Conservation (phyloP, 805 yeast species). For the Saturnispora quitensis region DNA sequence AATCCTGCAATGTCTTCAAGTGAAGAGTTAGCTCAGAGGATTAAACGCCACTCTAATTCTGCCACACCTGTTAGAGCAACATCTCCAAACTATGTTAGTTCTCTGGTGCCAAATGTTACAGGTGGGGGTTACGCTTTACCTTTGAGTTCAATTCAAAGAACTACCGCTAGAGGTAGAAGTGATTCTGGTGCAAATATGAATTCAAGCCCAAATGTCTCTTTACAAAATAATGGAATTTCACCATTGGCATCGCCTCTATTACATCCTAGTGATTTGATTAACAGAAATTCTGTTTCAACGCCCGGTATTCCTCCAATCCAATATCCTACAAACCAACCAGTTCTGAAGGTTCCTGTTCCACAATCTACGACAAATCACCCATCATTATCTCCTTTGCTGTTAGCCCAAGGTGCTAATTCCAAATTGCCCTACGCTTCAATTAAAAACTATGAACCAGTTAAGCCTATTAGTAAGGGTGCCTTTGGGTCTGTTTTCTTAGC, state of each 20-base stretch:
- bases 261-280: background rate
- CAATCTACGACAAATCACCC: slow-evolving; percentile 32
- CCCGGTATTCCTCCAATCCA: background rate
- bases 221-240: slow-evolving; percentile 2
- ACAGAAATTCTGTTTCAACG: background rate
- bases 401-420: slow-evolving; percentile 47
- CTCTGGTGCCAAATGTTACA: background rate
- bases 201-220: slow-evolving; percentile 11
- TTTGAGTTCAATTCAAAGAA: slow-evolving; percentile 54
- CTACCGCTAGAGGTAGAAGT: slow-evolving; percentile 23
- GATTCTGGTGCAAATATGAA: slow-evolving; percentile 34
- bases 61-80: slow-evolving; percentile 16
- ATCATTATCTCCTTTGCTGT: slow-evolving; percentile 72
- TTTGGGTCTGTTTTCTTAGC: slow-evolving; percentile 93
- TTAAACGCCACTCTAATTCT: slow-evolving; percentile 7
- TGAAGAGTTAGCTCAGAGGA: slow-evolving; percentile 5
- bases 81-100: slow-evolving; percentile 37
- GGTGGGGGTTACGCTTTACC: slow-evolving; percentile 40
- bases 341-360: background rate
- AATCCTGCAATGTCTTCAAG: background rate
- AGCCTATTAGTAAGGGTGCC: slow-evolving; percentile 95
- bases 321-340: background rate
- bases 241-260: slow-evolving; percentile 45
- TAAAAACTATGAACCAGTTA: slow-evolving; percentile 79
- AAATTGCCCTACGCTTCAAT: slow-evolving; percentile 56